Evolutionary conservation across 257 asterid species (phyloP).

Genomic region (Solanum bukasovii): DNA sequence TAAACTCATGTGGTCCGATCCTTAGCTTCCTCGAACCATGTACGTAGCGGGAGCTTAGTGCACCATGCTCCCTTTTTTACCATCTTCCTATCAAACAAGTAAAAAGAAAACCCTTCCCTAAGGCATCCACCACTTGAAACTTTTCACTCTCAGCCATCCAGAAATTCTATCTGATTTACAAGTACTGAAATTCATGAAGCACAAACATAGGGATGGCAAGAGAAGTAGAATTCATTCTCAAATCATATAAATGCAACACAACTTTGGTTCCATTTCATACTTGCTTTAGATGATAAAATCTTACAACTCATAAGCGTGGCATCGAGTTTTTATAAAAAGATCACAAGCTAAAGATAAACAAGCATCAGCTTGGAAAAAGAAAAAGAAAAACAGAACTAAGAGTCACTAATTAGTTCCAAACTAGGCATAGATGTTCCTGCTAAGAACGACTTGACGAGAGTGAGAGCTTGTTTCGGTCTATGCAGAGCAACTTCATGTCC

Average conservation of each 20-base stretch:
- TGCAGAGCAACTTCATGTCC: slow-evolving; percentile 91
- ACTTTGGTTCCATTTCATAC: background rate
- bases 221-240: background rate
- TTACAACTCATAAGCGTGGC: background rate
- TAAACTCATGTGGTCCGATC: background rate
- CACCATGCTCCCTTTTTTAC: background rate
- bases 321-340: background rate
- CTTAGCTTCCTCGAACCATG: background rate
- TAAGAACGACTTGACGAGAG: slow-evolving; percentile 49
- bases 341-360: background rate
- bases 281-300: background rate
- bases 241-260: background rate
- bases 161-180: background rate
- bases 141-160: background rate
- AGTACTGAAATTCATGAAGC: background rate
- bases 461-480: slow-evolving; percentile 69
- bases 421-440: slow-evolving; percentile 58
- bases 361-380: background rate
- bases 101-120: background rate
- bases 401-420: slow-evolving; percentile 28
- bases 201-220: background rate
- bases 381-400: background rate
- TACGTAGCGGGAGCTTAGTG: background rate
- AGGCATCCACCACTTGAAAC: background rate
- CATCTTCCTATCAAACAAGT: background rate